phyloP scores from a whole-genome alignment of 192 early-diverging fungal genomes.

The Dimargaris cristalligena region DNA sequence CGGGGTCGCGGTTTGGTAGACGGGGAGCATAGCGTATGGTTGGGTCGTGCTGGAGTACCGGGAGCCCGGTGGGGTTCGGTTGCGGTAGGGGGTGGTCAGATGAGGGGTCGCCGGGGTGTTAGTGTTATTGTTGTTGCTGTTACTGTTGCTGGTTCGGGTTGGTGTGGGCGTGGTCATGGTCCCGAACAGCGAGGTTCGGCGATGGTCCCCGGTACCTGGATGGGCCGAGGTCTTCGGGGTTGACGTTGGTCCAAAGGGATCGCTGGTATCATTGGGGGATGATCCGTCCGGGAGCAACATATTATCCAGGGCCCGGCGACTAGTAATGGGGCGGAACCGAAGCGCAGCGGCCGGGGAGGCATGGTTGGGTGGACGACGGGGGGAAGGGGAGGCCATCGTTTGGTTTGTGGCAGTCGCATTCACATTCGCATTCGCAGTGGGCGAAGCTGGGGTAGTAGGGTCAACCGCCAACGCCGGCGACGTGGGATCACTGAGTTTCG shows the following conservation, averaged over 20 bases:
- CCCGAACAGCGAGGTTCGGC: too few species aligned
- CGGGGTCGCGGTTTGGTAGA: constrained; percentile 5
- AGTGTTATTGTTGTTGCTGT: neutral
- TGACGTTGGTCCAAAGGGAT: too few species aligned
- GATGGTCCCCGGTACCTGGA: too few species aligned
- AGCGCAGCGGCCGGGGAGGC: neutral
- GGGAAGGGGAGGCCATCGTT: too few species aligned
- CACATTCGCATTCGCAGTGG: neutral
- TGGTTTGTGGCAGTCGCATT: too few species aligned
- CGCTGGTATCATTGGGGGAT: too few species aligned
- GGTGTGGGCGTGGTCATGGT: too few species aligned
- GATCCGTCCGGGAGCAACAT: too few species aligned
- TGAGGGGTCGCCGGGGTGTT: neutral
- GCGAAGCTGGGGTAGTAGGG: neutral
- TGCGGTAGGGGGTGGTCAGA: neutral
- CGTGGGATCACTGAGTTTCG: neutral
- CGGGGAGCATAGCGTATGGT: neutral
- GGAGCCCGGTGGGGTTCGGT: neutral
- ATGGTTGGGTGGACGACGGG: too few species aligned
- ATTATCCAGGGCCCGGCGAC: neutral
- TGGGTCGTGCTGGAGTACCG: too few species aligned
- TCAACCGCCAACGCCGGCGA: neutral
- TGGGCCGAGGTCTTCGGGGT: neutral
- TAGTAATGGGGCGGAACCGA: neutral
- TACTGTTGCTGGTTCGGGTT: neutral